A percentile compares a stretch with the other conserved stretches of the same genome.
Evolutionary conservation across 371 early-diverging fungal genomes (phyloP).

Genomic region (Actinomucor elegans): DNA sequence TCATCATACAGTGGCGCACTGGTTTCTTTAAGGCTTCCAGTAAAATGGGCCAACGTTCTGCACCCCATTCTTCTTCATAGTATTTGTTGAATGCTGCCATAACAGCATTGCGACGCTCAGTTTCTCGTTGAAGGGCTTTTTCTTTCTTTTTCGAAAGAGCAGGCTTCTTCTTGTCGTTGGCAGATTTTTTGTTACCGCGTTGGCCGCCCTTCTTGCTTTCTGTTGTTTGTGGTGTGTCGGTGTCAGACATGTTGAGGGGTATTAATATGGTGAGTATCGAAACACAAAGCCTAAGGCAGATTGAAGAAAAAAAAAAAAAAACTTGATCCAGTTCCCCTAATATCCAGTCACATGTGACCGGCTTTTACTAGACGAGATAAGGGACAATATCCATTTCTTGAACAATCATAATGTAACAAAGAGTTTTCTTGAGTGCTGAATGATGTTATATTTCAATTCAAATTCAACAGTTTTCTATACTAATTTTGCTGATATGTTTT

Average conservation of each 20-base stretch:
- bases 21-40: slow-evolving; percentile 46
- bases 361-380: too few relatives aligned
- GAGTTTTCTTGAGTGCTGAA: too few relatives aligned
- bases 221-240: not conserved
- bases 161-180: slow-evolving; percentile 24
- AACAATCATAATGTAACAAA: too few relatives aligned
- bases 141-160: slow-evolving; percentile 37
- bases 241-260: slow-evolving; percentile 14
- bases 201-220: slow-evolving; percentile 12
- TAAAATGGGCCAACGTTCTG: slow-evolving; percentile 51
- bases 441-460: too few relatives aligned
- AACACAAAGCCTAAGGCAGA: too few relatives aligned
- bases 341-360: too few relatives aligned
- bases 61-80: slow-evolving; percentile 49
- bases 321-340: too few relatives aligned
- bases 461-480: too few relatives aligned
- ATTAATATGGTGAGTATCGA: too few relatives aligned
- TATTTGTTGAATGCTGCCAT: slow-evolving; percentile 38
- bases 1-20: slow-evolving; percentile 49
- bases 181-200: slow-evolving; percentile 14
- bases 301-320: too few relatives aligned
- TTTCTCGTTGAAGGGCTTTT: slow-evolving; percentile 33
- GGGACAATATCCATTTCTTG: too few relatives aligned
- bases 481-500: too few relatives aligned
- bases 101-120: slow-evolving; percentile 32